phyloP scores from a whole-genome alignment of 257 asterid species.

The Coffea canephora region DNA sequence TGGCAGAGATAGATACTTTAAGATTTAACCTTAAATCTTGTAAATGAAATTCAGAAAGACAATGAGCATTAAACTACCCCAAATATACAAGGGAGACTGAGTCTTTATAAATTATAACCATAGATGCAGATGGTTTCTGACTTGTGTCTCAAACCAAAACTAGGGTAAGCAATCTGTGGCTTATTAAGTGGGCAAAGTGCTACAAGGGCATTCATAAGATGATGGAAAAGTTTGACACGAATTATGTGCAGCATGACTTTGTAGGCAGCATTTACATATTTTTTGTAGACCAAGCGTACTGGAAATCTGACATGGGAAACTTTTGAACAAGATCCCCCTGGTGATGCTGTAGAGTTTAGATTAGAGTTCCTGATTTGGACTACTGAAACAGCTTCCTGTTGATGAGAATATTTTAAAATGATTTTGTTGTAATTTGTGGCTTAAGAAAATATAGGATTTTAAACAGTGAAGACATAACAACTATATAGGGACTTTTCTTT shows the following conservation, averaged over 20 bases:
- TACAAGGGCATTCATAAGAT: background rate
- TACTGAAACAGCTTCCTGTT: no score
- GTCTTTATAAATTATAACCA: background rate
- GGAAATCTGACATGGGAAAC: background rate
- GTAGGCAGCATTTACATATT: background rate
- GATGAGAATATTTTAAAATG: no score
- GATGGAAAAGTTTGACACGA: background rate
- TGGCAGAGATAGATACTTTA: background rate
- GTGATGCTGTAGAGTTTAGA: background rate
- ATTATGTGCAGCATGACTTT: background rate
- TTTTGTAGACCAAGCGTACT: no score
- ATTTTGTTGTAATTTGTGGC: background rate
- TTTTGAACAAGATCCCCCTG: background rate
- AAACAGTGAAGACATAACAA: background rate
- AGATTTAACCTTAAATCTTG: background rate
- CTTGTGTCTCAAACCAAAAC: background rate
- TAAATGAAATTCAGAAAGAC: background rate
- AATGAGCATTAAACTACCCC: background rate
- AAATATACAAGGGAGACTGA: background rate
- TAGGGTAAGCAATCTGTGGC: background rate
- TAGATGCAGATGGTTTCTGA: background rate
- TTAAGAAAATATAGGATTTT: background rate
- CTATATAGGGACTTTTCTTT: background rate
- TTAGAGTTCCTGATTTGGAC: background rate
- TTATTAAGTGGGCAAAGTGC: background rate